Base-by-base conservation (phyloP, 176 grass and related monocot genomes). In the Triticum timopheevii region DNA sequence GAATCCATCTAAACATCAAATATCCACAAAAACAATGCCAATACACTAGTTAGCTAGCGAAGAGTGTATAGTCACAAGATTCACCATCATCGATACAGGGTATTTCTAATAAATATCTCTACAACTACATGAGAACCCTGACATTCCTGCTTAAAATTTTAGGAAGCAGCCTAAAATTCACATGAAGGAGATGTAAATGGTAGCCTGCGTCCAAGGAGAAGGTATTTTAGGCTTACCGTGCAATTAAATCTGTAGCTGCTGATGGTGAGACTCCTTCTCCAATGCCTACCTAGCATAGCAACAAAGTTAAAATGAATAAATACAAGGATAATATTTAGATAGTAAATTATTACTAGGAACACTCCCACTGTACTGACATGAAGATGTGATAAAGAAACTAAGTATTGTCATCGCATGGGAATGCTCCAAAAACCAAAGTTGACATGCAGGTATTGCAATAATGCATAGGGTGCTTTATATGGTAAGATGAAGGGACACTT, bases 211-310 rank as follows among this genome's bases (percentile, higher is more conserved):
- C 10, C 80, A 66, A 79, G 5, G 70, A 85, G 74, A 61, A 25
- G 45, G 24, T 40, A 54, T 47, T 52, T 75, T 39, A 70, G 47
- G 82, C 84, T 93, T 93, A 56, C 96, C 93, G 95, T 70, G 92
- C 92, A 90, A 98, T 96, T 81, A 98, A 86, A 82, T 96, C 97
- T 87, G 97, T 98, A 85, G 97, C 97, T 61, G 97, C 97, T 88
- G 97, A 98, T 76, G 97, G 97, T 56, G 97, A 98, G 73, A 98
- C 97, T 94, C 97, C 97, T 93, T 98, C 97, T 86, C 96, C 96
- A 83, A 98, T 85, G 65, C 96, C 96, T 73, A 98, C 96, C 96
- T 98, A 88, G 81, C 83, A 81, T 84, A 83, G 42, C 23, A 82
- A 87, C 42, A 89, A 45, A 84, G 85, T 36, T 44, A 39, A 87